A percentile compares a stretch with the other conserved stretches of the same genome.
phyloP scores from a whole-genome alignment of 257 asterid genomes.

The Solanum corneliomulleri region DNA sequence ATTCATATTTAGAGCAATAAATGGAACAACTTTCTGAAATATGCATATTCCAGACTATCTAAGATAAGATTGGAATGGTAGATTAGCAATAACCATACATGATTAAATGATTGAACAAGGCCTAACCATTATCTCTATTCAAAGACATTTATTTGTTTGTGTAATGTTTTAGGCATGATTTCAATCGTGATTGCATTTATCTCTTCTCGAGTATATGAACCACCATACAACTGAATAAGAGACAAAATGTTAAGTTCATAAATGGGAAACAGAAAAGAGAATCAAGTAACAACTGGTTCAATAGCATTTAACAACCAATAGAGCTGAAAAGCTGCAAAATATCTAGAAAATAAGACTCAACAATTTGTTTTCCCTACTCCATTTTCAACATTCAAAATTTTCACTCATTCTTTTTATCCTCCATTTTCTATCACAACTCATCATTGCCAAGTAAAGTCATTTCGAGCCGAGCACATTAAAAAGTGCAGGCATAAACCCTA shows the following conservation, averaged over 20 bases:
- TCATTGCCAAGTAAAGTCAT: neutral
- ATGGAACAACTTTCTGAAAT: neutral
- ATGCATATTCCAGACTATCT: neutral
- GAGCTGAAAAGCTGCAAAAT: neutral
- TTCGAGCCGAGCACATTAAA: neutral
- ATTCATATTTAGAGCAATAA: neutral
- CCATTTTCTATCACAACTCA: neutral
- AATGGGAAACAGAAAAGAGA: neutral
- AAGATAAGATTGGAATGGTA: neutral
- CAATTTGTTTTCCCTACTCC: neutral
- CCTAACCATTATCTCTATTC: neutral
- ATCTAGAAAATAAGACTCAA: neutral
- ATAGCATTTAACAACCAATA: neutral
- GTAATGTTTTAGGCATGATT: neutral
- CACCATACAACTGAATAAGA: neutral
- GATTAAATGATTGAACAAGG: neutral
- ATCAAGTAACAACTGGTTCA: neutral
- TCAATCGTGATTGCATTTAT: neutral
- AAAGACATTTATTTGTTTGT: neutral
- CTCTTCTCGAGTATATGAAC: neutral
- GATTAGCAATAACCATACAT: neutral
- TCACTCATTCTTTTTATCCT: neutral
- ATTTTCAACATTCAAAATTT: neutral
- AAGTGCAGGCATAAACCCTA: neutral
- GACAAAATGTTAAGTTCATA: neutral